Conservation (phyloP, 1,284 basidiomycete genomes). For the Melampsora allii-populina region DNA sequence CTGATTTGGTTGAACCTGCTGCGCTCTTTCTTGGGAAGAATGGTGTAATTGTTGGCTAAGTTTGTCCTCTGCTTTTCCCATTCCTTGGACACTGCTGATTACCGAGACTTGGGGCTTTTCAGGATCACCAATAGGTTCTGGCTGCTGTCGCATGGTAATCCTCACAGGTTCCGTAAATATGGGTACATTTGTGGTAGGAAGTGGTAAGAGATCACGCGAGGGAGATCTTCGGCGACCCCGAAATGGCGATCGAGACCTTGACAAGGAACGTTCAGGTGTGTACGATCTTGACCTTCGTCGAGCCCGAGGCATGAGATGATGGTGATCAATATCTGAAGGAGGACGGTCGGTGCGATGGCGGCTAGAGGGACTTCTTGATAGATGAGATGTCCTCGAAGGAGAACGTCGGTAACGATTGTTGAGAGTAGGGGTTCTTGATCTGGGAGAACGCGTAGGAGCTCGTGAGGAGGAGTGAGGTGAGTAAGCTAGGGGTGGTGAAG, state of each 20-base stretch:
- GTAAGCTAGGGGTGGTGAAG: slow-evolving; percentile 54
- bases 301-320: slow-evolving; percentile 47
- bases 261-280: slow-evolving; percentile 46
- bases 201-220: slow-evolving; percentile 7
- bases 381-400: slow-evolving; percentile 46
- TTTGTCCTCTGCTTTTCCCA: too few relatives aligned
- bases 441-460: slow-evolving; percentile 47
- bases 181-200: too few relatives aligned
- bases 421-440: slow-evolving; percentile 32
- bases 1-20: too few relatives aligned
- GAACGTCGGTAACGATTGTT: slow-evolving; percentile 49
- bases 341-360: slow-evolving; percentile 21
- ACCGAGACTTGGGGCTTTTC: too few relatives aligned
- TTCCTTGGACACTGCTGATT: too few relatives aligned
- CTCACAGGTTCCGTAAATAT: too few relatives aligned
- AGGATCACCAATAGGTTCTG: too few relatives aligned
- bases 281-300: slow-evolving; percentile 53
- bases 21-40: too few relatives aligned
- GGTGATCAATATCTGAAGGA: slow-evolving; percentile 44
- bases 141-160: too few relatives aligned
- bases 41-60: too few relatives aligned
- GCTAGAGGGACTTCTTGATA: slow-evolving; percentile 46
- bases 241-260: slow-evolving; percentile 15
- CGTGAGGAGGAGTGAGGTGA: slow-evolving; percentile 48
- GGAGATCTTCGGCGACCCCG: slow-evolving; percentile 48